Evolutionary conservation across 108 stramenopile genomes (phyloP).

Genomic region (Seminavis robusta): DNA sequence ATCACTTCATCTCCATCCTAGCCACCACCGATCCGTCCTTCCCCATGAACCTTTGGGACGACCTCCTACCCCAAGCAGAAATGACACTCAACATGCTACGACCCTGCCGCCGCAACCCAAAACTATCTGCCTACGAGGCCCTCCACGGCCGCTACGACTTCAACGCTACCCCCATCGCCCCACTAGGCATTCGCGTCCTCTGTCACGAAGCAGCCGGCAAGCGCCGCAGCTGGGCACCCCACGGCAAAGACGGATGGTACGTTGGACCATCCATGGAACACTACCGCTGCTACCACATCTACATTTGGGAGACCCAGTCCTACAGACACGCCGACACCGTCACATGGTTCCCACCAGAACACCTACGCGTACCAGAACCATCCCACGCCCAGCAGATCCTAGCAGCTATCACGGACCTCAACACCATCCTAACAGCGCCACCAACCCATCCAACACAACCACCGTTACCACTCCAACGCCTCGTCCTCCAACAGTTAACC

Average conservation of each 20-base stretch:
- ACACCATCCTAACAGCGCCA: background rate
- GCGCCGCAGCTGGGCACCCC: conserved; percentile 16
- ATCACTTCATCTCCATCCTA: conserved; percentile 42
- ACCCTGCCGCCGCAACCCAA: conserved; percentile 10
- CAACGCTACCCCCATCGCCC: conserved; percentile 41
- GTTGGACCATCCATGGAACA: conserved; percentile 22
- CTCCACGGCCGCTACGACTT: conserved; percentile 26
- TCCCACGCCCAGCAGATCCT: background rate
- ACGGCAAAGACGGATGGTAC: conserved; percentile 24
- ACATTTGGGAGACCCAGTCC: background rate
- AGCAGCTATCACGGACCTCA: background rate
- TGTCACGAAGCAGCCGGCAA: conserved; percentile 11
- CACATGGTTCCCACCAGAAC: conserved; percentile 20
- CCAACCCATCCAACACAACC: background rate
- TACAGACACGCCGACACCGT: conserved; percentile 33
- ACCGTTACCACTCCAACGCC: background rate
- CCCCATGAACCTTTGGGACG: conserved; percentile 23
- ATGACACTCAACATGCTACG: conserved; percentile 38
- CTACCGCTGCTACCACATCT: conserved; percentile 23
- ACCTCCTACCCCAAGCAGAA: conserved; percentile 33
- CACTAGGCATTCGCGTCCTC: conserved; percentile 31
- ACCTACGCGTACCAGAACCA: conserved; percentile 8
- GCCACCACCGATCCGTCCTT: conserved; percentile 22
- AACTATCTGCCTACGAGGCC: conserved; percentile 12
- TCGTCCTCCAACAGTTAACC: background rate